These are phyloP conservation scores for Talaromyces sp. DNA, from an alignment of 2,329 filamentous ascomycete genomes.

Conservation along the genomic window DNA sequence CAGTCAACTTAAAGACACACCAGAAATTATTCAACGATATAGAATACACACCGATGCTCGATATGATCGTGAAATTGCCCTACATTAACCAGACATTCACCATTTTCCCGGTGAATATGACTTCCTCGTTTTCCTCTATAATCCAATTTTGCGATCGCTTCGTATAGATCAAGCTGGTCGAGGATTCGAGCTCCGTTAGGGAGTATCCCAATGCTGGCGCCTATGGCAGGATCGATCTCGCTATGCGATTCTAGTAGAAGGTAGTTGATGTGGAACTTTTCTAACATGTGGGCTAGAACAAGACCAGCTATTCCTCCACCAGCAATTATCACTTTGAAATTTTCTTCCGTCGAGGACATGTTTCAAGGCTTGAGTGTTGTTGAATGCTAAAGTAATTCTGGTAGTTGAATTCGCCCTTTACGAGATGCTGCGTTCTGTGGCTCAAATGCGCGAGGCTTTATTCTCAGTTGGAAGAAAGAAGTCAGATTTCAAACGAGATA, in stretches of 20 bases:
- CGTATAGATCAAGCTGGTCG: constrained; percentile 49
- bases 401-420: background rate
- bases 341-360: background rate
- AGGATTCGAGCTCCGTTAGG: constrained; percentile 46
- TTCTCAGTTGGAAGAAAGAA: background rate
- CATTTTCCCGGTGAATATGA: background rate
- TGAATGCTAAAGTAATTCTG: background rate
- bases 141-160: constrained; percentile 22
- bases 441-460: no score
- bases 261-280: constrained; percentile 47
- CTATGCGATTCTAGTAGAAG: constrained; percentile 46
- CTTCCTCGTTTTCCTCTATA: background rate
- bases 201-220: constrained; percentile 48
- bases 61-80: background rate
- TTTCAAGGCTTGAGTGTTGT: background rate
- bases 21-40: no score
- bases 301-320: constrained; percentile 51
- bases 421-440: background rate
- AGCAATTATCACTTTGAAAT: constrained; percentile 43
- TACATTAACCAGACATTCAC: background rate
- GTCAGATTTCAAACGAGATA: no score
- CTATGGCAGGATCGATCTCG: constrained; percentile 38
- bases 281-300: constrained; percentile 46
- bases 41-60: background rate
- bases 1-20: background rate